Evolutionary conservation across 2,329 filamentous ascomycete species (phyloP).

Genomic region (Beauveria sp.): DNA sequence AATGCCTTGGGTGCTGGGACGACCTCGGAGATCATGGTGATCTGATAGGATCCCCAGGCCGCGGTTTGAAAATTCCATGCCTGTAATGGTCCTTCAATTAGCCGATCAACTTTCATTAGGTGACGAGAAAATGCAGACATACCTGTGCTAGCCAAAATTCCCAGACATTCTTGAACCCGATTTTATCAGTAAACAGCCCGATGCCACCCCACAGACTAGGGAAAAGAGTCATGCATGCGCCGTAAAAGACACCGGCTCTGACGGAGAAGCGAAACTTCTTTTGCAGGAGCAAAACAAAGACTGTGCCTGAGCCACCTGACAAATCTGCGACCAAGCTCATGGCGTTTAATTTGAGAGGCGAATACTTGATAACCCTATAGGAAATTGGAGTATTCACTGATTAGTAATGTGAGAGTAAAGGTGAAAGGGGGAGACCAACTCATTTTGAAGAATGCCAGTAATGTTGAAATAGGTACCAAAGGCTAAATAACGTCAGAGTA

Average conservation of each 20-base stretch:
- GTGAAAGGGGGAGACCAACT: background rate
- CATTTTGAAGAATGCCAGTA: constrained; percentile 17
- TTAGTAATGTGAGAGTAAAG: background rate
- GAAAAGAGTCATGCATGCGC: constrained; percentile 17
- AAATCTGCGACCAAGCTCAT: constrained; percentile 16
- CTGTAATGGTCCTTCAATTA: background rate
- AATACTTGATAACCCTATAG: constrained; percentile 16
- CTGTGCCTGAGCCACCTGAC: constrained; percentile 15
- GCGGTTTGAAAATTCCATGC: constrained; percentile 15
- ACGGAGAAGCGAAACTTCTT: constrained; percentile 17
- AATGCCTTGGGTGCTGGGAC: constrained; percentile 17
- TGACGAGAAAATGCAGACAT: background rate
- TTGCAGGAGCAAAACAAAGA: constrained; percentile 15
- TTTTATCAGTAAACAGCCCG: constrained; percentile 14
- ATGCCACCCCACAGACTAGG: constrained; percentile 16
- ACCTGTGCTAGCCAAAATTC: constrained; percentile 15
- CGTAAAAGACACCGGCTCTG: constrained; percentile 17
- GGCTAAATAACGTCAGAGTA: constrained; percentile 1
- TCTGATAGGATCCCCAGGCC: constrained; percentile 16
- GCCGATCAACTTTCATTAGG: too few species aligned
- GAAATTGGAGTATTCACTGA: background rate
- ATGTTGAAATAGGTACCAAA: constrained; percentile 17
- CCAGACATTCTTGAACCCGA: constrained; percentile 16
- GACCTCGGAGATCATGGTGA: constrained; percentile 19
- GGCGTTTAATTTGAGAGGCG: constrained; percentile 15